Evolutionary conservation across 2,329 filamentous ascomycete species (phyloP).

Genomic region (Xylaria sp.): DNA sequence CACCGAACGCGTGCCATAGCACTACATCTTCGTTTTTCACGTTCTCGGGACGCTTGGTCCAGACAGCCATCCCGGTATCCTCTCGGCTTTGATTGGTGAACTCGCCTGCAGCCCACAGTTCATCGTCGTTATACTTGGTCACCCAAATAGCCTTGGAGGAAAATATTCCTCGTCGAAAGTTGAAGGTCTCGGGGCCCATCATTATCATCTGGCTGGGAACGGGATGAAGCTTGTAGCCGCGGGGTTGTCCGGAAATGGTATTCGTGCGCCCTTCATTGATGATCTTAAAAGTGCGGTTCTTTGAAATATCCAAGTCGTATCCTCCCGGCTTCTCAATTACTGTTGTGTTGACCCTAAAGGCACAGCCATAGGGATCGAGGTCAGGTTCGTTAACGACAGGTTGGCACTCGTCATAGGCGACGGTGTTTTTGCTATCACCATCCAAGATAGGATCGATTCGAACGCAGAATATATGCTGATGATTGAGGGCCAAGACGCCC

Average conservation of each 20-base stretch:
- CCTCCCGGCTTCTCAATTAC: slow-evolving; percentile 46
- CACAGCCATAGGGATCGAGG: slow-evolving; percentile 77
- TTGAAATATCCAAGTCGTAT: slow-evolving; percentile 49
- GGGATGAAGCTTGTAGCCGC: slow-evolving; percentile 45
- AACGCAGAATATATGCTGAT: slow-evolving; percentile 72
- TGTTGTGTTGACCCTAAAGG: slow-evolving; percentile 49
- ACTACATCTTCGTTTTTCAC: slow-evolving; percentile 58
- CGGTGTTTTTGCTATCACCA: slow-evolving; percentile 56
- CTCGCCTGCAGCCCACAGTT: slow-evolving; percentile 46
- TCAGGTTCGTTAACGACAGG: slow-evolving; percentile 60
- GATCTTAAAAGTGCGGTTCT: slow-evolving; percentile 47
- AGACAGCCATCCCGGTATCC: slow-evolving; percentile 59
- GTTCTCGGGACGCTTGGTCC: slow-evolving; percentile 52
- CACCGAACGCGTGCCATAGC: slow-evolving; percentile 57
- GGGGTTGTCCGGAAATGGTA: slow-evolving; percentile 40
- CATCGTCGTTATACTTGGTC: slow-evolving; percentile 44
- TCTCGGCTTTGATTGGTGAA: slow-evolving; percentile 48
- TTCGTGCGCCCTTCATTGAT: slow-evolving; percentile 43
- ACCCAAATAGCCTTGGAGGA: slow-evolving; percentile 45
- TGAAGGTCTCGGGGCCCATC: slow-evolving; percentile 38
- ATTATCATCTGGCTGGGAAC: slow-evolving; percentile 36
- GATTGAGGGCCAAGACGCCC: slow-evolving; percentile 70
- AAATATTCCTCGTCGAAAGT: slow-evolving; percentile 45
- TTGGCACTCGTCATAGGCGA: slow-evolving; percentile 50
- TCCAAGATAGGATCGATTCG: slow-evolving; percentile 71